Conservation (phyloP, 805 yeast genomes). For the Hanseniaspora valbyensis region DNA sequence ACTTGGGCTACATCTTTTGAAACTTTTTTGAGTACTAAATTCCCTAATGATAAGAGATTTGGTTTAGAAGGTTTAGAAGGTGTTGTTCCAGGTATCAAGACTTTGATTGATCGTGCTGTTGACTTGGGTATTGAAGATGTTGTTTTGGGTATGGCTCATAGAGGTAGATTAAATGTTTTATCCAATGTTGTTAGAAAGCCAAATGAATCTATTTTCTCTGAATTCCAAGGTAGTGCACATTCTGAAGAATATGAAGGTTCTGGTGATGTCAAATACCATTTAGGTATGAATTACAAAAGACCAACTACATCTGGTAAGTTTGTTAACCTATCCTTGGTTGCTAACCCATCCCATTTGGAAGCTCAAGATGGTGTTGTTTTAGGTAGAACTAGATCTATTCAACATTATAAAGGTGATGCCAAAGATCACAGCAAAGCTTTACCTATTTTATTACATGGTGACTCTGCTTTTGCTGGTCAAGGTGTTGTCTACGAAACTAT, state of each 20-base stretch:
- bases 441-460: constrained; percentile 93
- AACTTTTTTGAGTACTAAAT: constrained; percentile 82
- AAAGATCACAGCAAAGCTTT: constrained; percentile 77
- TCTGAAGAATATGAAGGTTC: constrained; percentile 77
- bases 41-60: constrained; percentile 96
- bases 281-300: constrained; percentile 98
- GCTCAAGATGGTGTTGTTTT: constrained; percentile 98
- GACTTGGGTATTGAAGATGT: constrained; percentile 89
- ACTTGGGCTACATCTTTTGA: constrained; percentile 96
- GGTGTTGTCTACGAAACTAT: constrained; percentile 98
- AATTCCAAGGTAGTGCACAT: constrained; percentile 74
- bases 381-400: constrained; percentile 95
- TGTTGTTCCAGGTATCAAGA: constrained; percentile 92
- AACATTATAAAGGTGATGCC: constrained; percentile 79
- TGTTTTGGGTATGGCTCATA: constrained; percentile 98
- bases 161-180: constrained; percentile 96
- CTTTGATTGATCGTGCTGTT: constrained; percentile 85
- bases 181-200: constrained; percentile 98
- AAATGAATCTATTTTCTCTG: constrained; percentile 92
- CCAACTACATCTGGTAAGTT: constrained; percentile 97
- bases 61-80: constrained; percentile 98
- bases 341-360: constrained; percentile 98
- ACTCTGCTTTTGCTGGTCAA: constrained; percentile 97
- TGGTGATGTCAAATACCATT: constrained; percentile 97
- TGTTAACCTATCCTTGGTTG: constrained; percentile 90